Evolutionary conservation across 306 rosid genomes (phyloP), one percentile per base, ranked within the genome.

Genomic region (Cucumis cinereus): DNA sequence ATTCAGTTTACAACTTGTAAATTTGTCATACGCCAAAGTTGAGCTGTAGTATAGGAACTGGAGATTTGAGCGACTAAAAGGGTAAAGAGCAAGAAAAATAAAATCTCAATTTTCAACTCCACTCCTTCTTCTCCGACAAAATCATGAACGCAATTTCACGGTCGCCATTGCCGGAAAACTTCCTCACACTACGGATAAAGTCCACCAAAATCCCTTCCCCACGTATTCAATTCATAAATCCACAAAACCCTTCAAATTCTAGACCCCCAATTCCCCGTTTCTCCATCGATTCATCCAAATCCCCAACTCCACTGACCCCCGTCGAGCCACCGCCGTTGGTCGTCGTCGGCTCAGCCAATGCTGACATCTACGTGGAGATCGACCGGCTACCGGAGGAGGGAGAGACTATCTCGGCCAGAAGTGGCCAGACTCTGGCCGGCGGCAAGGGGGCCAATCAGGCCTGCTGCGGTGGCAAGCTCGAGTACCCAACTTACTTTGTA

Each of bases 361-460:
- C 96, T 6, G 96, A 94, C 82, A 90, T 91, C 81, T 91, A 91
- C 74, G 83, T 94, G 3, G 98, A 91, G 82, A 90, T 90, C 61
- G 90, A 94, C 0, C 78, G 97, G 15, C 82, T 91, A 4, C 93
- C 96, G 1, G 56, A 30, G 7, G 89, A 83, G 58, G 96, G 98
- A 5, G 96, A 91, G 86, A 94, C 95, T 2, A 50, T 94, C 15
- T 78, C 89, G 2, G 98, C 98, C 19, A 85, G 69, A 66, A 84
- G 73, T 0, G 96, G 96, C 0, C 90, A 90, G 84, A 91, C 92
- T 10, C 85, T 90, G 57, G 90, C 97, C 12, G 95, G 98, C 6
- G 98, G 96, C 40, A 90, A 91, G 72, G 93, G 97, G 11, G 96
- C 92, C 15, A 91, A 94, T 77, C 98, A 91, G 83, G 98, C 96